Base-by-base conservation (phyloP, 208 protist species). In the Phytomonas sp. region DNA sequence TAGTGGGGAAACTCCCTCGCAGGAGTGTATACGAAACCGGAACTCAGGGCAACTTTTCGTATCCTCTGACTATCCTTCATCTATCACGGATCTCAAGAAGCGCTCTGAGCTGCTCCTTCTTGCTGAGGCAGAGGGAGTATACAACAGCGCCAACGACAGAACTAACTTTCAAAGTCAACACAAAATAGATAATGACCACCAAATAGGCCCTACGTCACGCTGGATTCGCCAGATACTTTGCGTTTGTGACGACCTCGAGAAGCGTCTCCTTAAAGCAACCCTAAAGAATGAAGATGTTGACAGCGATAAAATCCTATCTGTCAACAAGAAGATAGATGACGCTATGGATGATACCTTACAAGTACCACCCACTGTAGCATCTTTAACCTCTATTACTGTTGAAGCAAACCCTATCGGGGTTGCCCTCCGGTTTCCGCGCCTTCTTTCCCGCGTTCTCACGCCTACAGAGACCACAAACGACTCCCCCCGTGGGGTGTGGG, bases 201-300 rank as follows among this genome's bases (percentile, higher is more conserved):
- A 19, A 19, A 19, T 56, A 56, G 6, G 19, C 19, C 23, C 45
- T 56, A 56, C 45, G 1, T 56, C 45, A 56, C 45, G 19, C 45
- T 56, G 45, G 45, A 56, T 56, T 1, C 45, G 45, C 26, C 45
- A 56, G 45, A 56, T 56, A 56, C 45, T 56, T 56, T 56, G 45
- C 16, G 45, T 56, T 4, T 56, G 45, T 19, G 45, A 26, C 1
- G 19, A 56, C 45, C 19, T 26, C 19, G 16, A 56, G 45, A 26
- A 26, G 26, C 16, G 7, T 56, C 45, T 8, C 23, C 19, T 56
- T 56, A 19, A 56, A 56, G 19, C 16, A 56, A 56, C 19, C 1
- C 16, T 26, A 26, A 19, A 56, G 6, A 12, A 19, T 56, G 16
- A 56, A 26, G 16, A 56, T 10, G 19, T 26, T 16, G 19, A 26